Base-by-base conservation (phyloP, 2,329 filamentous ascomycete species). In the Chaetomiaceae sp. region DNA sequence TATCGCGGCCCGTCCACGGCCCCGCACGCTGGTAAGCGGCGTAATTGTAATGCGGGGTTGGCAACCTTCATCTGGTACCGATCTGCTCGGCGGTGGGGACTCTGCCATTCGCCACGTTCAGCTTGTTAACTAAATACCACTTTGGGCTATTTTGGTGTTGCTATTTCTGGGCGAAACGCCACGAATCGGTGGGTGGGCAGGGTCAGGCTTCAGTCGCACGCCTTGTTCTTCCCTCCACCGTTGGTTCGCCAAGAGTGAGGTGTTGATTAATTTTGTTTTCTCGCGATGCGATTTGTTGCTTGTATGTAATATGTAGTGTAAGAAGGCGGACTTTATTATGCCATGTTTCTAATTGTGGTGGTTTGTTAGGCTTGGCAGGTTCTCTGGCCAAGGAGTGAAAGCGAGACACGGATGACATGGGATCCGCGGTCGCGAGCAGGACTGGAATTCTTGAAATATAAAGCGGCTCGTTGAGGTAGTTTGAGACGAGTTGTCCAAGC, bases 401-500 rank as follows among this genome's bases (percentile, higher is more conserved):
- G 17, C 8, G 21, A 14, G 17, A 38, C 19, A 4, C 9, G 17
- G 21, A 27, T 27, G 21, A 17, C 25, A n/a, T 17, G 14, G 14
- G 23, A 41, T 27, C 38, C 38, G 16, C 14, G 23, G 23, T 1
- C 38, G 25, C 21, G n/a, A 41, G 38, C 21, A 41, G 38, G 23
- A 13, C 38, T 27, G n/a, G 30, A 33, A 33, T 8, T 33, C 30
- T 33, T 33, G 38, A 41, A 27, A 27, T 41, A 41, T 41, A 41
- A 41, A 41, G 17, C 38, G 38, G 38, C 38, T 13, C 38, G 14
- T 4, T 41, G 38, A 41, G 38, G 38, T 21, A 41, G 38, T 41
- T 41, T 41, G 38, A 41, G 38, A n/a, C 38, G 27, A 41, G 38
- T 41, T 27, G 2, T 41, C n/a, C 38, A 41, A 41, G 38, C 38